Percentiles rank a stretch among this genome's conserved stretches.
Conservation (phyloP, 306 rosid species). For the Sesbania bispinosa region DNA sequence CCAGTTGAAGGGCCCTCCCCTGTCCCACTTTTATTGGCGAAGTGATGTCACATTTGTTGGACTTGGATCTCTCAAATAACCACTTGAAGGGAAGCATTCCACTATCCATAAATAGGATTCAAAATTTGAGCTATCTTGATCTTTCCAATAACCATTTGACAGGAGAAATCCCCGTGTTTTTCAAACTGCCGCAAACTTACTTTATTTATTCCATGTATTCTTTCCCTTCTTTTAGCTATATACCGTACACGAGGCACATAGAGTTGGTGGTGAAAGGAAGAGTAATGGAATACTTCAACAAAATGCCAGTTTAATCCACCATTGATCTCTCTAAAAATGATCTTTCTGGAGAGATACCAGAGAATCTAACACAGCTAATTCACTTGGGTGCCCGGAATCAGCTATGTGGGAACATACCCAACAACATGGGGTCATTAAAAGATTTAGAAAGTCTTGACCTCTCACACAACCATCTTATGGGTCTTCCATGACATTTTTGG, state of each 20-base stretch:
- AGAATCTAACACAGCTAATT: background rate
- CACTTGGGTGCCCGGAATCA: conserved; percentile 17
- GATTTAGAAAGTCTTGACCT: conserved; percentile 25
- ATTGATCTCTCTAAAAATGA: conserved; percentile 13
- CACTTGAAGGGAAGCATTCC: background rate
- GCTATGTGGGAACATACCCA: conserved; percentile 7
- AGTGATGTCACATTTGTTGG: background rate
- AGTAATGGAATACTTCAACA: background rate
- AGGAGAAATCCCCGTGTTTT: conserved; percentile 13
- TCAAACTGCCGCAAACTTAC: background rate
- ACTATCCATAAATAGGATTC: background rate
- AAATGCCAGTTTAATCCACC: background rate
- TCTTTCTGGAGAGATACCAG: conserved; percentile 15
- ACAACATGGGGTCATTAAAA: background rate
- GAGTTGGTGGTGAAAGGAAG: conserved; percentile 7
- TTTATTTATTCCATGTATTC: background rate
- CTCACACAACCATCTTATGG: conserved; percentile 16
- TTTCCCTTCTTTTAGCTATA: accelerated
- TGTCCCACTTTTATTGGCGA: conserved; percentile 9
- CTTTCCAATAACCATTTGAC: conserved; percentile 1
- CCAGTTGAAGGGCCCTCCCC: background rate
- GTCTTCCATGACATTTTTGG: conserved; percentile 11
- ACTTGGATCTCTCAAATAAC: conserved; percentile 26
- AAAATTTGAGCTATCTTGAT: background rate
- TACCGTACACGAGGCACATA: background rate